Base-by-base conservation (phyloP, 441 rosid genomes). In the Euphorbia schlechtendalii region DNA sequence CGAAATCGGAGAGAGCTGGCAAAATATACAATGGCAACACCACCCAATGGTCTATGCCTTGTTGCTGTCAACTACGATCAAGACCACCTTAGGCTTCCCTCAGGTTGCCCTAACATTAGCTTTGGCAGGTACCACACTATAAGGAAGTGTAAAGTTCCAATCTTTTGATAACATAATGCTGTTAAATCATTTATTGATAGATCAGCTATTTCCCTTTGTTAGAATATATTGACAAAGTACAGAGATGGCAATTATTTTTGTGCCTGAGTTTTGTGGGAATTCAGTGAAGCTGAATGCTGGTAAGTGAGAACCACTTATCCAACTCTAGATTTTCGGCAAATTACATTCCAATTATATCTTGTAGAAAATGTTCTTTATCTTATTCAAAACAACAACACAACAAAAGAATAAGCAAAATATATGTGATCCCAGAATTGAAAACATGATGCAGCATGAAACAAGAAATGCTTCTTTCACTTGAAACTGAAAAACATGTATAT, bases 41-140 rank as follows among this genome's bases (percentile, higher is more conserved):
- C 90, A 12, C 87, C 98, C 48, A 92, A 92, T 22, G 94, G 96
- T 15, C 89, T 92, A 17, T 81, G 83, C 74, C 94, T 89, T 62
- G 71, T 86, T 20, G 69, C 83, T 55, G 74, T 89, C 60, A 83
- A 86, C 30, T 89, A 85, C 56, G 81, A 76, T 5, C 85, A 85
- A 76, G 83, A 83, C 30, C 89, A 85, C 65, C 77, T 88, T 41
- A 64, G 28, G 59, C 92, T 83, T 77, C 98, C 98, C 13, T 25
- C 67, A 20, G 84, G 68, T 70, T 75, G 76, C 63, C 91, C 94
- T 27, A n/a, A 63, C 18, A 70, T 80, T 73, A 92, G 98, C 80
- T 80, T 79, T 74, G 98, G 96, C 59, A 85, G 96, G 78, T 71
- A 73, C 74, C 85, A 71, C 13, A 79, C 75, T 15, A 41, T 90